Evolutionary conservation across 2,329 filamentous ascomycete species (phyloP).

Genomic region (Xylaria hypoxylon): DNA sequence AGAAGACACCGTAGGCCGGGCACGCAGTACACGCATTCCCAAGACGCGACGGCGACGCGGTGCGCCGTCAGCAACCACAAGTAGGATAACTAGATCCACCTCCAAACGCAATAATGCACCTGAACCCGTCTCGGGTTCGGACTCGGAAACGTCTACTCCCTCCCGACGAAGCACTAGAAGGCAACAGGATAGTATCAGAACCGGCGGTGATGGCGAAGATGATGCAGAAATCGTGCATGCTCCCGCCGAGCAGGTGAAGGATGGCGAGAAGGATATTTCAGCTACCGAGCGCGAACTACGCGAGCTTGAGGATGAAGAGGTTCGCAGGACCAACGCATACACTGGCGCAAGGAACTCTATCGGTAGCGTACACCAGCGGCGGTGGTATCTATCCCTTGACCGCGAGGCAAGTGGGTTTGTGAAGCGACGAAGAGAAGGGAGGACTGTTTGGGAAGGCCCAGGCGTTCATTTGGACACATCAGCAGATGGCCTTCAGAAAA

Average conservation of each 20-base stretch:
- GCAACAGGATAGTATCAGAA: neutral
- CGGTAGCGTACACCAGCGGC: slow-evolving; percentile 73
- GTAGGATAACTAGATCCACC: slow-evolving; percentile 25
- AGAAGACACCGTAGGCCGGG: slow-evolving; percentile 54
- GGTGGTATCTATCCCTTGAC: slow-evolving; percentile 75
- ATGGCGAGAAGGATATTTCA: slow-evolving; percentile 46
- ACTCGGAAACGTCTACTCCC: slow-evolving; percentile 26
- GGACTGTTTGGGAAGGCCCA: slow-evolving; percentile 43
- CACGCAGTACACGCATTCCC: slow-evolving; percentile 44
- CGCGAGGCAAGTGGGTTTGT: slow-evolving; percentile 68
- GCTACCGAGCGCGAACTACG: slow-evolving; percentile 56
- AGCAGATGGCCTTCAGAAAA: slow-evolving; percentile 10
- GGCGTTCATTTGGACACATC: neutral
- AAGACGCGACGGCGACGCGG: slow-evolving; percentile 46
- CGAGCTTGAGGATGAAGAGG: slow-evolving; percentile 63
- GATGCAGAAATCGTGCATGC: slow-evolving; percentile 42
- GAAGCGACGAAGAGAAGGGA: slow-evolving; percentile 47
- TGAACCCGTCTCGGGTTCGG: slow-evolving; percentile 37
- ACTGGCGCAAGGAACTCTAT: slow-evolving; percentile 73
- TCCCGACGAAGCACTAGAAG: neutral
- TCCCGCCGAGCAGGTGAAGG: slow-evolving; percentile 35
- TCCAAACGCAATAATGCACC: slow-evolving; percentile 28
- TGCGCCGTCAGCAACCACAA: slow-evolving; percentile 25
- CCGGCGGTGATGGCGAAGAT: slow-evolving; percentile 19
- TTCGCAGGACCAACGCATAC: slow-evolving; percentile 73